Conservation (phyloP, 2,329 filamentous ascomycete species). For the Fusarium virguliforme region DNA sequence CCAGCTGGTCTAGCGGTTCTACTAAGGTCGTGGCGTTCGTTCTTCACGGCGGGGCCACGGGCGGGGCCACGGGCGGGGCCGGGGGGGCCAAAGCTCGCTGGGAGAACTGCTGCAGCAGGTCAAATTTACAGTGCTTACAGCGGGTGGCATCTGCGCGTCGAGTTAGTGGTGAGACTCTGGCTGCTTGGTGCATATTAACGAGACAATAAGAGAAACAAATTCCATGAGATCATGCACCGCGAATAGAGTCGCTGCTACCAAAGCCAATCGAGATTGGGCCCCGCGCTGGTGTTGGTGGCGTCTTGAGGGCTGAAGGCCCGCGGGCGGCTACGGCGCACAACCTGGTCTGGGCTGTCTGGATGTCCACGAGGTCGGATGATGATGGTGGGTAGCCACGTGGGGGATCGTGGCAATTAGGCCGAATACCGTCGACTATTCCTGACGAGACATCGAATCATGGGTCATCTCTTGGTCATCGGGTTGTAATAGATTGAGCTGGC, state of each 20-base stretch:
- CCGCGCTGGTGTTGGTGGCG: slow-evolving; percentile 28
- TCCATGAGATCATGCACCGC: neutral
- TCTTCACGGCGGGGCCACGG: slow-evolving; percentile 30
- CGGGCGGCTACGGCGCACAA: slow-evolving; percentile 22
- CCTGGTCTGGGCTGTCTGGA: slow-evolving; percentile 22
- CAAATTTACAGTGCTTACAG: slow-evolving; percentile 44
- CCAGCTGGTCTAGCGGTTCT: slow-evolving; percentile 18
- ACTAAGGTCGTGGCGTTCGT: slow-evolving; percentile 37
- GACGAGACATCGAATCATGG: slow-evolving; percentile 38
- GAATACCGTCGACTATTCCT: slow-evolving; percentile 8
- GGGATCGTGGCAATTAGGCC: slow-evolving; percentile 33
- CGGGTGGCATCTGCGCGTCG: slow-evolving; percentile 9
- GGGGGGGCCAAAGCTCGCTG: slow-evolving; percentile 36
- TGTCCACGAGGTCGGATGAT: slow-evolving; percentile 25
- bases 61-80: slow-evolving; percentile 30
- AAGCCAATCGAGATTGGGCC: slow-evolving; percentile 1
- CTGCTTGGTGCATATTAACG: neutral
- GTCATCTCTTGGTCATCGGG: slow-evolving; percentile 49
- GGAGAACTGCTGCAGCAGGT: slow-evolving; percentile 9
- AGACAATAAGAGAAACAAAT: neutral
- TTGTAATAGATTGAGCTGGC: neutral
- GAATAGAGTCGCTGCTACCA: slow-evolving; percentile 5
- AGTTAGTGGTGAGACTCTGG: neutral
- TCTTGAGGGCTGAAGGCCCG: slow-evolving; percentile 15
- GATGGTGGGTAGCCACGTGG: slow-evolving; percentile 43